Conservation (phyloP, 768 basidiomycete genomes). For the Coprinopsis marcescibilis region DNA sequence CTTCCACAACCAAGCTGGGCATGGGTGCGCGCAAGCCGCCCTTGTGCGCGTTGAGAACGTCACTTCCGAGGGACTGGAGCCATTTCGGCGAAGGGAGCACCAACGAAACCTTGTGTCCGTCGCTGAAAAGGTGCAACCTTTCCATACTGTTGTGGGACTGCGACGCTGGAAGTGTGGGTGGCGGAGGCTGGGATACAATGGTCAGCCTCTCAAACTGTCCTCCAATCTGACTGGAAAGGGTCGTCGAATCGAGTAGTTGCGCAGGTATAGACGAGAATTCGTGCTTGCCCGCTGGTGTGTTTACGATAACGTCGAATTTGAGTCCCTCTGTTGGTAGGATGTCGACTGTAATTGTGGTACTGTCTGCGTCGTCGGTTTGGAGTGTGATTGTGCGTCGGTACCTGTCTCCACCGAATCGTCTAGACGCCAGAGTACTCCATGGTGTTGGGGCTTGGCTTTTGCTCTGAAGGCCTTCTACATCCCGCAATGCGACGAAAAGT, state of each 20-base stretch:
- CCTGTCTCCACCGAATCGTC: conserved; percentile 73
- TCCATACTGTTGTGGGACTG: conserved; percentile 55
- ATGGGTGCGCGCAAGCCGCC: conserved; percentile 78
- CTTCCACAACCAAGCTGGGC: conserved; percentile 92
- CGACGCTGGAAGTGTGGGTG: conserved; percentile 48
- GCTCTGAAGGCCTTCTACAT: conserved; percentile 29
- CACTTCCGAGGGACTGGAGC: conserved; percentile 61
- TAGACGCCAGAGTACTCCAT: conserved; percentile 65
- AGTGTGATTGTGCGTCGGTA: conserved; percentile 58
- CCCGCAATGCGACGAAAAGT: conserved; percentile 66
- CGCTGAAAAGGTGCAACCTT: conserved; percentile 69
- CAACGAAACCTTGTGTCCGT: conserved; percentile 59
- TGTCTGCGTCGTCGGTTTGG: conserved; percentile 47
- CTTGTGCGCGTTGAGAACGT: conserved; percentile 47
- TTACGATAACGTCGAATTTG: conserved; percentile 43
- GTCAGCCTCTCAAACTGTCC: conserved; percentile 51
- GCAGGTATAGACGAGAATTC: conserved; percentile 51
- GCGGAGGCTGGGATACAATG: conserved; percentile 65
- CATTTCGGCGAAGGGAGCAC: conserved; percentile 66
- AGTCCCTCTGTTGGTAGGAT: conserved; percentile 27
- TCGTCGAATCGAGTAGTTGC: conserved; percentile 46
- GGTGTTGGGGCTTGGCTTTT: conserved; percentile 40
- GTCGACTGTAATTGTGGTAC: conserved; percentile 35
- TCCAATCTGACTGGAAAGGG: conserved; percentile 48
- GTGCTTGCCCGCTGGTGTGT: conserved; percentile 23